Evolutionary conservation across 2,329 filamentous ascomycete genomes (phyloP), one percentile per base, ranked within the genome.

Genomic region (Blastomyces parvus): DNA sequence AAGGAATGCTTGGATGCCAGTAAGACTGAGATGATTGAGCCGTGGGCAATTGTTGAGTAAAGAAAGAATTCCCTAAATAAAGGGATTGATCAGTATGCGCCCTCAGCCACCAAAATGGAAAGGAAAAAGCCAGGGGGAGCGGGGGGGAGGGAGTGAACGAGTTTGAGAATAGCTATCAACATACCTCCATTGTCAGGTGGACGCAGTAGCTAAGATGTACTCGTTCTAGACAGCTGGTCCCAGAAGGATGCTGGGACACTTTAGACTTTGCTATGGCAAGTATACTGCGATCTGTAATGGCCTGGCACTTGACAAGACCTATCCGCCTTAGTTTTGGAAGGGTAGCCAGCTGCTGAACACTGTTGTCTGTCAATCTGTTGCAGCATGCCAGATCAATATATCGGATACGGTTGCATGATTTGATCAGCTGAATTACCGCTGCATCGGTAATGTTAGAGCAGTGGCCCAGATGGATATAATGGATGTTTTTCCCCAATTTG

Each of bases 331-430:
- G 80, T 76, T 99, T 99, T 2, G 94, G 94, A 6, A 99, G 82
- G 17, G 85, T 85, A 5, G 94, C 92, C 46, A 99, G 81, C 67
- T 90, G 88, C 66, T 84, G 88, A 19, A 99, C 88, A 27, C 92
- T 97, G 13, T 83, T 82, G 70, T 99, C 94, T 0, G 94, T 97
- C 65, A 99, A 80, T 69, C 90, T 87, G 17, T 84, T 85, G 76
- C 94, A 99, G 78, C 94, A 97, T n/a, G 94, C 94, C 53, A 99
- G 80, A 73, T 99, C 94, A 67, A 99, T 99, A 74, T 99, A 99
- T 62, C 94, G 85, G 68, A 99, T 97, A 30, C 94, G 86, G 71
- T 93, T 97, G 80, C 94, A 99, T 61, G 81, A 82, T 68, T 88
- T 87, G 48, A 97, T 91, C 40, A 99, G 82, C 62, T 86, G 87